Evolutionary conservation across 805 yeast genomes (phyloP).

Genomic region (Cyberlindnera galapagoensis): DNA sequence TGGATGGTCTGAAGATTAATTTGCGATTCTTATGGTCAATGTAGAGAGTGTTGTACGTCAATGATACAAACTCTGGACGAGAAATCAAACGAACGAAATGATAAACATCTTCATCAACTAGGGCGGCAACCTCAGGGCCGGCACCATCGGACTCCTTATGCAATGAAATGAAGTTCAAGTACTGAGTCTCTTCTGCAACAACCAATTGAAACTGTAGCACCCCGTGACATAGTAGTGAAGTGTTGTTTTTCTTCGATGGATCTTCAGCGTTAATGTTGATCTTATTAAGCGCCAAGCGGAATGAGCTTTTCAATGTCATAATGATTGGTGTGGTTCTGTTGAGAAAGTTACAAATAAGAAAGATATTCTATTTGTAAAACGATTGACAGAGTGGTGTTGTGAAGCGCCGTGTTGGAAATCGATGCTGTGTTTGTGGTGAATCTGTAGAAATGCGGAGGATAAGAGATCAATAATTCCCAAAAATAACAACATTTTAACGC

Average conservation of each 20-base stretch:
- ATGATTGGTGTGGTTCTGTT: no score
- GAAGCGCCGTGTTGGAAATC: no score
- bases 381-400: no score
- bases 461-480: no score
- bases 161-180: slow-evolving; percentile 15
- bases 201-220: slow-evolving; percentile 11
- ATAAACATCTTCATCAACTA: slow-evolving; percentile 1
- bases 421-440: no score
- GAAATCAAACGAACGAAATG: slow-evolving; percentile 19
- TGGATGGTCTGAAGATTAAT: slow-evolving; percentile 19
- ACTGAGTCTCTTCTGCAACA: slow-evolving; percentile 16
- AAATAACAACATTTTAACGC: neutral
- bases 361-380: no score
- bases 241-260: slow-evolving; percentile 2
- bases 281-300: slow-evolving; percentile 16
- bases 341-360: no score
- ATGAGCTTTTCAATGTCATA: slow-evolving; percentile 16
- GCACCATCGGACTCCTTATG: slow-evolving; percentile 6
- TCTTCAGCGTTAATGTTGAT: slow-evolving; percentile 10
- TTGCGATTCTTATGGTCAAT: slow-evolving; percentile 15
- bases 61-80: slow-evolving; percentile 20
- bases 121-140: neutral
- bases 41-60: slow-evolving; percentile 18
- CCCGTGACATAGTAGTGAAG: slow-evolving; percentile 1
- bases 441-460: no score